A percentile compares a stretch with the other conserved stretches of the same genome.
Conservation (phyloP, 73 alveolate species). For the Halteria grandinella region DNA sequence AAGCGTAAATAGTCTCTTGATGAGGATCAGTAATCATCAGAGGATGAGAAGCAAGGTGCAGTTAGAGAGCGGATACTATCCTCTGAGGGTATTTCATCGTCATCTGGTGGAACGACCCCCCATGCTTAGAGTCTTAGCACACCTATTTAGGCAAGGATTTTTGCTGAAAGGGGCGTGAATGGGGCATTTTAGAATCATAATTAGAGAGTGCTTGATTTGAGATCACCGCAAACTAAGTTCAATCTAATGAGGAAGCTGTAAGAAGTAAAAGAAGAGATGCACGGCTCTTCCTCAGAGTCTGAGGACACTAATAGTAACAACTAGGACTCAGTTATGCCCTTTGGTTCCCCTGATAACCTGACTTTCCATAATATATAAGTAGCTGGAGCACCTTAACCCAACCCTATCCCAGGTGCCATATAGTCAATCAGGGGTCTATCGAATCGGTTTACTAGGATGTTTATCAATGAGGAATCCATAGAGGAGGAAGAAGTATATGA, state of each 20-base stretch:
- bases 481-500: too few relatives aligned
- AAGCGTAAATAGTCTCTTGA: neutral
- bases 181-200: neutral
- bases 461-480: conserved; percentile 25
- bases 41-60: conserved; percentile 15
- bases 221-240: conserved; percentile 43
- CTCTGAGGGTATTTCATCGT: too few relatives aligned
- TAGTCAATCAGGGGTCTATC: neutral
- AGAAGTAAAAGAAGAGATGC: conserved; percentile 22
- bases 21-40: neutral
- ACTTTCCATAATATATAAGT: neutral
- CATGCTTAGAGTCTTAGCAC: conserved; percentile 31
- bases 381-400: neutral
- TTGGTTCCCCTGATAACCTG: neutral
- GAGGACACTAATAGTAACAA: conserved; percentile 5
- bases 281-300: conserved; percentile 30
- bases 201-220: conserved; percentile 25
- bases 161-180: conserved; percentile 15
- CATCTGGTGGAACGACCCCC: conserved; percentile 32
- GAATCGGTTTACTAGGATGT: conserved; percentile 15
- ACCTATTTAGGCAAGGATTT: conserved; percentile 35
- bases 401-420: neutral
- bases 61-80: conserved; percentile 16
- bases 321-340: neutral
- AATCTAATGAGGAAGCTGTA: conserved; percentile 36